Evolutionary conservation across 169 alveolate species (phyloP), one percentile per base, ranked within the genome.

Genomic region (Eimeria praecox): DNA sequence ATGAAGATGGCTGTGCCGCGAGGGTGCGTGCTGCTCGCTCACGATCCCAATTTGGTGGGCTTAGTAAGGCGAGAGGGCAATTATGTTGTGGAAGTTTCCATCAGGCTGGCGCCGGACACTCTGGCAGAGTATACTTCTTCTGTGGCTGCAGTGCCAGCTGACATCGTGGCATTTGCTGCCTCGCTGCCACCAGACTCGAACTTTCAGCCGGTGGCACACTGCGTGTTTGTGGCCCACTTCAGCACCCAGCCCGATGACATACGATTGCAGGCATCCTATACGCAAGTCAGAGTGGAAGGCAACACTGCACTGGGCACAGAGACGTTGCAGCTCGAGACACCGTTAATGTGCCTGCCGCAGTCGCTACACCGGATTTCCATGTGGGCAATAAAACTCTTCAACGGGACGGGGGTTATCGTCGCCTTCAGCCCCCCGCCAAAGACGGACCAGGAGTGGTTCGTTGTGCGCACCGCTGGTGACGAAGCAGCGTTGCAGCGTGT

Each of bases 371-470:
- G 92, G 10, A 59, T 56, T 44, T 78, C 92, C 52, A 54, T 85
- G 78, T 85, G 92, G 92, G 30, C 92, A 18, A 56, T 59, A 12
- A 18, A 18, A 35, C 80, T 85, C 30, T 22, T 24, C 92, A 54
- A 44, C 54, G 92, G 92, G 9, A 85, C 92, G 9, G 92, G 62
- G 14, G 80, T 59, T 12, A 56, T 85, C 44, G 92, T 56, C 46
- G 92, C 92, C 18, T 85, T 85, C 92, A 85, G 92, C 92, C 92
- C 92, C 35, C 92, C 92, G 8, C 92, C 92, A 27, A 40, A 38
- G 56, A 56, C 59, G 30, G 92, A 85, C 24, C 52, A 52, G 24
- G 92, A 85, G 77, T 85, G 77, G 59, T 85, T 85, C 56, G 59
- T 59, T 40, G 46, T 85, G 16, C 92, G 92, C 40, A 35, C 75